Percentiles rank a stretch among this genome's conserved stretches.
Evolutionary conservation across 2,329 filamentous ascomycete genomes (phyloP).

Genomic region (Pyricularia sp.): DNA sequence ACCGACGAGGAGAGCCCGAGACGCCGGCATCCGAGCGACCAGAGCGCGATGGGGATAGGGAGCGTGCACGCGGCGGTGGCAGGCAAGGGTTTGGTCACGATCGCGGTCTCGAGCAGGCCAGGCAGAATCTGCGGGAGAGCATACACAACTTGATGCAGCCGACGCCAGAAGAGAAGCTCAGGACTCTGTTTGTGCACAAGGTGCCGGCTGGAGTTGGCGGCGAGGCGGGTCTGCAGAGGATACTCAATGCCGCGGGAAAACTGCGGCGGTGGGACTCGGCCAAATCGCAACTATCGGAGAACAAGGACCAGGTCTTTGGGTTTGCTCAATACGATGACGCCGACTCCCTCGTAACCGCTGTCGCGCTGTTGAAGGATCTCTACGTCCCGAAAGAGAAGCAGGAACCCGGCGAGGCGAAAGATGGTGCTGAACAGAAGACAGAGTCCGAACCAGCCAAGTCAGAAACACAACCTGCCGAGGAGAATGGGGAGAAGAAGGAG

Average conservation of each 20-base stretch:
- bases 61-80: slow-evolving; percentile 8
- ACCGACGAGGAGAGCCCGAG: slow-evolving; percentile 30
- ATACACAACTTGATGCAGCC: slow-evolving; percentile 66
- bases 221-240: slow-evolving; percentile 65
- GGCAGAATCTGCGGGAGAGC: slow-evolving; percentile 53
- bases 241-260: slow-evolving; percentile 64
- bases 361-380: slow-evolving; percentile 72
- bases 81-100: slow-evolving; percentile 46
- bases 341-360: slow-evolving; percentile 72
- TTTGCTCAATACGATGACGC: slow-evolving; percentile 93
- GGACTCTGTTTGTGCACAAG: slow-evolving; percentile 80
- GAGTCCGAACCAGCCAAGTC: slow-evolving; percentile 21
- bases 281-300: slow-evolving; percentile 44
- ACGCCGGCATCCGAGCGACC: slow-evolving; percentile 39
- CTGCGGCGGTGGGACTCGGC: slow-evolving; percentile 77
- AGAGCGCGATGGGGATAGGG: not conserved
- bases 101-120: slow-evolving; percentile 52
- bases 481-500: slow-evolving; percentile 19
- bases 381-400: slow-evolving; percentile 72
- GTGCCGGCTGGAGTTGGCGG: slow-evolving; percentile 67
- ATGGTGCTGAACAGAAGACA: not conserved
- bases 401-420: slow-evolving; percentile 20
- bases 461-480: slow-evolving; percentile 17
- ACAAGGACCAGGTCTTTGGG: slow-evolving; percentile 76
- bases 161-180: slow-evolving; percentile 77